Base-by-base conservation (phyloP, 108 stramenopile genomes). In the Chaetoceros muelleri region DNA sequence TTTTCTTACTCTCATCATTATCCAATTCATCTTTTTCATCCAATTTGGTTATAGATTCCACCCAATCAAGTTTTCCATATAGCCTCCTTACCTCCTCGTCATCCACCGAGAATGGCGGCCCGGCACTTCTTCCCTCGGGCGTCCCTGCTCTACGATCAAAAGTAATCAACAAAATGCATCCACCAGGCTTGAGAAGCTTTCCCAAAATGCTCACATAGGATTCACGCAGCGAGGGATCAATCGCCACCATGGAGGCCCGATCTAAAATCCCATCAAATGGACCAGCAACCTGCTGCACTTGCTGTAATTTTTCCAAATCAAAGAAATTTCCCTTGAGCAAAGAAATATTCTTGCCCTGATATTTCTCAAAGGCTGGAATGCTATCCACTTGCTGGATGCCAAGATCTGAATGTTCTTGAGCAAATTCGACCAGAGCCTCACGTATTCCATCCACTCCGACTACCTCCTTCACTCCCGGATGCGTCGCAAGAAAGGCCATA, bases 181-280 rank as follows among this genome's bases (percentile, higher is more conserved):
- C 85, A 45, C 79, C 79, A 3, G 83, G 74, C 16, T 55, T 61
- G 0, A 87, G 40, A 29, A 87, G 25, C 21, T 66, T 66, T 27
- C 72, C 70, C 48, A 87, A 56, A 2, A 75, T 51, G 18, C 68
- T 46, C 16, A 77, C 78, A 69, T 91, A 91, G 0, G 65, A 57
- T 20, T 67, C 46, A 2, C 85, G 70, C 30, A 80, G 47, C 0
- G 58, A 23, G 1, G 90, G 90, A 16, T 84, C 52, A 56, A 91
- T 91, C 28, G 85, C 90, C 24, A 87, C 85, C 53, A 91, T 70
- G 7, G 84, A 82, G 8, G 68, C 90, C 25, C 90, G 81, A 70
- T 91, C 90, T 28, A 60, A 85, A 22, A 87, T 81, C 8, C 65
- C 60, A 46, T 87, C 85, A 61, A 91, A 80, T 24, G 34, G 55